phyloP scores from a whole-genome alignment of 495 filamentous ascomycete species.

The Penicillium antarcticum region DNA sequence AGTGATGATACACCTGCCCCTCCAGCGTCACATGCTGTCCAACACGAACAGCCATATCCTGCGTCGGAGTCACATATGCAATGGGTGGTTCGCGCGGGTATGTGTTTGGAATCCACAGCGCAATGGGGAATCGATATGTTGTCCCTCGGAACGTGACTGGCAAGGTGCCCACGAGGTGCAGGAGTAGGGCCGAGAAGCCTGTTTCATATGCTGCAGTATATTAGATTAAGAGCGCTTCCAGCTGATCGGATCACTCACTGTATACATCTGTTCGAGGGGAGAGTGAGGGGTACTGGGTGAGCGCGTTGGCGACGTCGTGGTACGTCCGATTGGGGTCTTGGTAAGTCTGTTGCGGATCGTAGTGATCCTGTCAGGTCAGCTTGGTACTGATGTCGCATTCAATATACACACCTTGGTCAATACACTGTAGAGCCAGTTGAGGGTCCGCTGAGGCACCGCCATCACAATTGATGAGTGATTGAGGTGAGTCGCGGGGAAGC shows the following conservation, averaged over 20 bases:
- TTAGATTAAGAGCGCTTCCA: not conserved
- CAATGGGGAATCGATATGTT: constrained; percentile 86
- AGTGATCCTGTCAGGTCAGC: constrained; percentile 67
- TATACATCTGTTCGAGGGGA: constrained; percentile 94
- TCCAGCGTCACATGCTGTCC: constrained; percentile 96
- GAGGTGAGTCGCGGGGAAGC: not conserved
- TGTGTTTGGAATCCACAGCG: constrained; percentile 91
- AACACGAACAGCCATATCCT: constrained; percentile 83
- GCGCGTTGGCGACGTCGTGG: constrained; percentile 78
- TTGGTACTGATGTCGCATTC: no score
- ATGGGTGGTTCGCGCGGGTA: constrained; percentile 86
- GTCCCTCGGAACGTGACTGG: constrained; percentile 85
- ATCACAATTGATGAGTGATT: constrained; percentile 36
- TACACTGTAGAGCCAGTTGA: constrained; percentile 94
- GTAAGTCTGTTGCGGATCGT: constrained; percentile 86
- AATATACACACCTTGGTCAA: constrained; percentile 63
- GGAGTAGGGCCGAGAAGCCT: constrained; percentile 80
- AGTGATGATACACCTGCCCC: constrained; percentile 92
- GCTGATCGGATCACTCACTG: constrained; percentile 54
- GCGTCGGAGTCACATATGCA: constrained; percentile 81
- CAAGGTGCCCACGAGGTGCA: constrained; percentile 82
- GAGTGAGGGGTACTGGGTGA: constrained; percentile 79
- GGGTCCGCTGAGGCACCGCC: constrained; percentile 80
- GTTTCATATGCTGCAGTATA: constrained; percentile 72
- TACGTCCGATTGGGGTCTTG: constrained; percentile 88